These are phyloP conservation scores for Globisporangium nodosum DNA, from an alignment of 352 stramenopile species.

Conservation along the genomic window DNA sequence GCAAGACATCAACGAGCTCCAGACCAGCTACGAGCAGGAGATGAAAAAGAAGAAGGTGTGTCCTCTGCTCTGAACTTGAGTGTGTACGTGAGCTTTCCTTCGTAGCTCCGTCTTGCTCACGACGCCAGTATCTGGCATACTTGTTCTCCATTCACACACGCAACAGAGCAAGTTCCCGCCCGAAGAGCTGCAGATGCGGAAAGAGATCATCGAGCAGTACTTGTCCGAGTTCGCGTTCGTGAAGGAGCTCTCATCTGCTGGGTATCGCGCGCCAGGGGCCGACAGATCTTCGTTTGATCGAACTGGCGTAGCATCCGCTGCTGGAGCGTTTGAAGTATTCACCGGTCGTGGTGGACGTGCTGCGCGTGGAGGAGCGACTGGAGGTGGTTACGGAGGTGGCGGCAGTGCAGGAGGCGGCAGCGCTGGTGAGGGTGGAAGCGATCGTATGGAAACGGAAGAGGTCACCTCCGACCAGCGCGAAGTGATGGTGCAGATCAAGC, in stretches of 20 bases:
- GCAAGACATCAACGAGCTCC: constrained; percentile 73
- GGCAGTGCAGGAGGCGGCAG: constrained; percentile 18
- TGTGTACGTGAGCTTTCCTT: background rate
- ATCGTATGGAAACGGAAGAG: constrained; percentile 29
- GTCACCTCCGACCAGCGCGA: constrained; percentile 61
- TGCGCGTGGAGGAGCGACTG: constrained; percentile 8
- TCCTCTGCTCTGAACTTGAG: background rate
- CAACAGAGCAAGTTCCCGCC: constrained; percentile 67
- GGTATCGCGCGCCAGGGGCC: constrained; percentile 39
- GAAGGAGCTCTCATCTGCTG: constrained; percentile 64
- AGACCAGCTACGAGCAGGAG: constrained; percentile 61
- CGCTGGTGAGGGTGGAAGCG: constrained; percentile 16
- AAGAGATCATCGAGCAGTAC: constrained; percentile 80
- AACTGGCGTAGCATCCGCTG: constrained; percentile 31
- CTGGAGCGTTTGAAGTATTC: constrained; percentile 68
- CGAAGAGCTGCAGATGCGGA: constrained; percentile 70
- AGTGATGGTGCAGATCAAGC: constrained; percentile 70
- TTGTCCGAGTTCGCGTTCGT: constrained; percentile 68
- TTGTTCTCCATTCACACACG: background rate
- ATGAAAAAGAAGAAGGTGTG: constrained; percentile 80
- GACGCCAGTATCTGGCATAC: too few species aligned
- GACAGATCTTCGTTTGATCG: constrained; percentile 38
- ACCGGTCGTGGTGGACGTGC: constrained; percentile 22
- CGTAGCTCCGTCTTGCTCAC: background rate
- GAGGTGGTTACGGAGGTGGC: constrained; percentile 24